phyloP scores from a whole-genome alignment of 768 basidiomycete genomes.

The Auricularia sp. region DNA sequence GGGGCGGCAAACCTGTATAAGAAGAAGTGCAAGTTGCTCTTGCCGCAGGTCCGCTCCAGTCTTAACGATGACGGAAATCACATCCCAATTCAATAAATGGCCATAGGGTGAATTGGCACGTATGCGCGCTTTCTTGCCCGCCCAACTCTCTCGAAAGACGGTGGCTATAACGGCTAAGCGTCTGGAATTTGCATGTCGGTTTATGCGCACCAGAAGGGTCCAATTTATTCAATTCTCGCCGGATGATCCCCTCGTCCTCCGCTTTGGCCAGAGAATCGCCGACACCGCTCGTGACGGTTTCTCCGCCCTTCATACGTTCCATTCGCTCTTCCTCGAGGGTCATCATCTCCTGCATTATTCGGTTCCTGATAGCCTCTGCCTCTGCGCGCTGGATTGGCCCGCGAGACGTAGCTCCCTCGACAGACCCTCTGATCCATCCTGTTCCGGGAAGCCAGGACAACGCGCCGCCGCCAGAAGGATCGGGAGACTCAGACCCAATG shows the following conservation, averaged over 20 bases:
- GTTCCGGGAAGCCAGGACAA: conserved; percentile 47
- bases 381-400: conserved; percentile 50
- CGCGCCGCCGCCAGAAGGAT: background rate
- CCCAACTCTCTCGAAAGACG: conserved; percentile 93
- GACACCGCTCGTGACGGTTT: conserved; percentile 17
- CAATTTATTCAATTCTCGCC: conserved; percentile 83
- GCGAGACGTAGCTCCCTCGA: conserved; percentile 14
- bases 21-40: conserved; percentile 92
- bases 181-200: conserved; percentile 12
- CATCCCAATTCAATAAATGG: conserved; percentile 81
- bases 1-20: conserved; percentile 43
- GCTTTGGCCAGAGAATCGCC: conserved; percentile 44
- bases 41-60: conserved; percentile 94
- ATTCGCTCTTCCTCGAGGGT: conserved; percentile 93
- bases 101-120: conserved; percentile 91
- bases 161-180: conserved; percentile 31
- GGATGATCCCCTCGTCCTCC: conserved; percentile 90
- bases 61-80: conserved; percentile 95
- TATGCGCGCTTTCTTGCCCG: conserved; percentile 90
- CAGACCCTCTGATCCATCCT: conserved; percentile 33
- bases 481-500: conserved; percentile 1
- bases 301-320: conserved; percentile 59
- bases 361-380: conserved; percentile 80
- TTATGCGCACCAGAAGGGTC: conserved; percentile 62
- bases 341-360: conserved; percentile 99